Base-by-base conservation (phyloP, 257 asterid genomes). In the Ballota nigra region DNA sequence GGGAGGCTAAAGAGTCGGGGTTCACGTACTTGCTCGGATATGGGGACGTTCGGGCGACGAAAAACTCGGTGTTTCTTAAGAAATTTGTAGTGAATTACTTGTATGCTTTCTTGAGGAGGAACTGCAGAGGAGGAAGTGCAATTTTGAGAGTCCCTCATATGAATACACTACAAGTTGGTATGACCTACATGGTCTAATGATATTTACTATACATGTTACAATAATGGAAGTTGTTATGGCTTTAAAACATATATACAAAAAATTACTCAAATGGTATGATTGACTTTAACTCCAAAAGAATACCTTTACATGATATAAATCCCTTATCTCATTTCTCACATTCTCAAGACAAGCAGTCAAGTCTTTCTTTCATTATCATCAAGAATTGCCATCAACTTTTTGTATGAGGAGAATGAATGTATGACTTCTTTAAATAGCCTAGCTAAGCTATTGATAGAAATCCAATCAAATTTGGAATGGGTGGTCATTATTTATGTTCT, bases 91-190 rank as follows among this genome's bases (percentile, higher is more conserved):
- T 95, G 68, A 90, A 92, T 77, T 95, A 95, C 77, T 87, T 92
- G 49, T 95, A 95, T 23, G 88, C 96, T 3, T 92, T 90, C 80
- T 75, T 95, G 85, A 87, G 96, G 89, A 81, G 82, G 77, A 95
- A 92, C 75, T 95, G 98, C 80, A 88, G 99, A 40, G 98, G 96
- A 8, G 97, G 98, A 12, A 87, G 91, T 53, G 99, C 99, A 1
- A 92, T 92, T 0, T 79, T 95, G 96, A 87, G 78, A 63, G 98
- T 90, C 49, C 99, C 99, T 75, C 98, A 90, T 66, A 86, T 81
- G 85, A 85, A 90, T 58, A 78, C 90, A 8, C 83, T 95, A 49
- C 88, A 81, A 79, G 99, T 95, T 62, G 86, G 94, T 31, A 88
- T 85, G 89, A 92, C 97, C 13, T 90, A 88, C 66, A 89, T 90